Evolutionary conservation across 257 asterid species (phyloP).

Genomic region (Fraxinus excelsior): DNA sequence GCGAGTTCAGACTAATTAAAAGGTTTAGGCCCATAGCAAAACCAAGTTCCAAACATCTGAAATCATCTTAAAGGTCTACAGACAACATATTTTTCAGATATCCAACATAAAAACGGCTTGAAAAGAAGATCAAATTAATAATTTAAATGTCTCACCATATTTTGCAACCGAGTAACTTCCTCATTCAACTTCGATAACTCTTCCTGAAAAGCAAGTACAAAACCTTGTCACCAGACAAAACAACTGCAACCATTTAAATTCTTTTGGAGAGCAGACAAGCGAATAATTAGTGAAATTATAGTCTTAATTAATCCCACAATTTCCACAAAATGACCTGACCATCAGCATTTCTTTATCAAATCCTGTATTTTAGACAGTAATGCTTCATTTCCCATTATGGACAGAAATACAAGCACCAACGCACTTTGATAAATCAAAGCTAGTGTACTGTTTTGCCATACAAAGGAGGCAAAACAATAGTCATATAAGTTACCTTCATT

Average conservation of each 20-base stretch:
- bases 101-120: neutral
- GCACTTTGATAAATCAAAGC: neutral
- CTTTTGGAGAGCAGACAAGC: neutral
- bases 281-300: neutral
- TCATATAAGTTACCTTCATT: neutral
- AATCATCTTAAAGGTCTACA: neutral
- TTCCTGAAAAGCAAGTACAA: conserved; percentile 53
- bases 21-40: neutral
- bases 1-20: neutral
- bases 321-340: neutral
- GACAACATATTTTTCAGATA: neutral
- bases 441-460: too few relatives aligned
- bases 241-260: neutral
- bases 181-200: conserved; percentile 68
- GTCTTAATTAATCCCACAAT: neutral
- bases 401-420: neutral
- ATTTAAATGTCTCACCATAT: conserved; percentile 45
- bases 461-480: neutral
- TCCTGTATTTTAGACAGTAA: neutral
- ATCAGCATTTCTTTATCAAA: neutral
- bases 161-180: conserved; percentile 60
- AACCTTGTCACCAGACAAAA: conserved; percentile 13
- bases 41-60: neutral
- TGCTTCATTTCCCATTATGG: neutral
- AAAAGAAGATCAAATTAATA: conserved; percentile 15